Evolutionary conservation across 106 monocot genomes (phyloP).

Genomic region (Gastrodia elata): DNA sequence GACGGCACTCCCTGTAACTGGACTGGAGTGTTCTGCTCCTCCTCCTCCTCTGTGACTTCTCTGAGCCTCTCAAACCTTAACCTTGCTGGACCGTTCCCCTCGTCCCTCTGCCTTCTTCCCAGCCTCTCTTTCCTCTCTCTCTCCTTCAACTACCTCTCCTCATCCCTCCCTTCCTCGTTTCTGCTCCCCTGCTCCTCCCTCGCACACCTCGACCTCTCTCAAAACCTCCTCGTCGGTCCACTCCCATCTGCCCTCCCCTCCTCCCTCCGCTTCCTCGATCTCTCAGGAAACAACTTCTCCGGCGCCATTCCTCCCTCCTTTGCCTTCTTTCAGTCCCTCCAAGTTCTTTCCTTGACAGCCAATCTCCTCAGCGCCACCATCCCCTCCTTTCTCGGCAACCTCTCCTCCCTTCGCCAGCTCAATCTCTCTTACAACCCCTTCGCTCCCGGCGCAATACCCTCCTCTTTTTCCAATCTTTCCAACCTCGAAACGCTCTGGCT

Average conservation of each 20-base stretch:
- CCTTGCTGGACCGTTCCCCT: conserved; percentile 24
- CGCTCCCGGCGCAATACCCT: conserved; percentile 28
- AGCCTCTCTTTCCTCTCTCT: conserved; percentile 33
- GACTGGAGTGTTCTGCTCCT: conserved; percentile 18
- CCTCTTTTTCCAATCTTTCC: conserved; percentile 21
- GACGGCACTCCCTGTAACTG: conserved; percentile 19
- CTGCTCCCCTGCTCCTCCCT: conserved; percentile 28
- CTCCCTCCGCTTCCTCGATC: conserved; percentile 26
- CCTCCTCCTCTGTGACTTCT: conserved; percentile 7
- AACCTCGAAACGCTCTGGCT: conserved; percentile 23
- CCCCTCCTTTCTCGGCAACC: conserved; percentile 22
- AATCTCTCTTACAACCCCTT: conserved; percentile 50
- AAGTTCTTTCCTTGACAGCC: conserved; percentile 28
- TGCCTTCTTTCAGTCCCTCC: conserved; percentile 20
- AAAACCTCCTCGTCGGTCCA: conserved; percentile 40
- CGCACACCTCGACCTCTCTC: conserved; percentile 42
- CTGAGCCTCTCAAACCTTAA: conserved; percentile 8
- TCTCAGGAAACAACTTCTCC: conserved; percentile 50
- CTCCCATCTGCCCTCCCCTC: conserved; percentile 26
- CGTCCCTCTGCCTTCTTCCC: conserved; percentile 38
- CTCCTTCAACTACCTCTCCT: conserved; percentile 46
- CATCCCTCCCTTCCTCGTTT: conserved; percentile 27
- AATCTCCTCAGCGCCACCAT: conserved; percentile 33
- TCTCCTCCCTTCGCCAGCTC: conserved; percentile 36
- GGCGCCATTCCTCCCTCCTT: conserved; percentile 41